phyloP scores from a whole-genome alignment of 306 rosid genomes.

The Parietaria judaica region DNA sequence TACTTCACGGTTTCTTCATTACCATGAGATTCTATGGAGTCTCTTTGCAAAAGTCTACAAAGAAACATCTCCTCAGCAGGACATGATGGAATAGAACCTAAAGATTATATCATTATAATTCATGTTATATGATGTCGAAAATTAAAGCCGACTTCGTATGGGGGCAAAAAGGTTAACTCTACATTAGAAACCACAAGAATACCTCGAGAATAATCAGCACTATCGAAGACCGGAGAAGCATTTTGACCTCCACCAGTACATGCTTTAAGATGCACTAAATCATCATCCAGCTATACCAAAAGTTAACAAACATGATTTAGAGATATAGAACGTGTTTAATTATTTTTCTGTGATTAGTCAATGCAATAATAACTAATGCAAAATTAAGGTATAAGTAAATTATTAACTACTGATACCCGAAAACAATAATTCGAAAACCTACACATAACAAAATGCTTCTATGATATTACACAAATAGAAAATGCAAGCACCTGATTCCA shows the following conservation, averaged over 20 bases:
- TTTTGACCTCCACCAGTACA: conserved; percentile 59
- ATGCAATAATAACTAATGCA: too few species aligned
- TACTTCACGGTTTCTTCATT: conserved; percentile 29
- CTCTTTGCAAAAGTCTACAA: conserved; percentile 69
- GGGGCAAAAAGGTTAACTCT: neutral
- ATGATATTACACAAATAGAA: conserved; percentile 11
- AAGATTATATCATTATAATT: conserved; percentile 29
- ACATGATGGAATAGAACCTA: conserved; percentile 66
- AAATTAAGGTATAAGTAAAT: conserved; percentile 2
- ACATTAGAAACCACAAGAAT: neutral
- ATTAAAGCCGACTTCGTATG: neutral
- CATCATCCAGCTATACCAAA: conserved; percentile 62
- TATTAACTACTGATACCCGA: neutral
- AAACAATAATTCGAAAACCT: neutral
- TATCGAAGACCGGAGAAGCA: conserved; percentile 36
- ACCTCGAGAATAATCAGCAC: conserved; percentile 46
- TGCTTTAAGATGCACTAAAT: conserved; percentile 69
- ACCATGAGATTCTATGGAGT: conserved; percentile 41
- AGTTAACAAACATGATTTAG: conserved; percentile 17
- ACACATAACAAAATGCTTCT: neutral
- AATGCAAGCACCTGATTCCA: conserved; percentile 71
- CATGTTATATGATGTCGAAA: conserved; percentile 11
- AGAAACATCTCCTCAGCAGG: conserved; percentile 76
- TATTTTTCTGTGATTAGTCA: too few species aligned
- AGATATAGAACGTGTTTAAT: neutral